Base-by-base conservation (phyloP, 2,329 filamentous ascomycete species). In the Xylaria sp. region DNA sequence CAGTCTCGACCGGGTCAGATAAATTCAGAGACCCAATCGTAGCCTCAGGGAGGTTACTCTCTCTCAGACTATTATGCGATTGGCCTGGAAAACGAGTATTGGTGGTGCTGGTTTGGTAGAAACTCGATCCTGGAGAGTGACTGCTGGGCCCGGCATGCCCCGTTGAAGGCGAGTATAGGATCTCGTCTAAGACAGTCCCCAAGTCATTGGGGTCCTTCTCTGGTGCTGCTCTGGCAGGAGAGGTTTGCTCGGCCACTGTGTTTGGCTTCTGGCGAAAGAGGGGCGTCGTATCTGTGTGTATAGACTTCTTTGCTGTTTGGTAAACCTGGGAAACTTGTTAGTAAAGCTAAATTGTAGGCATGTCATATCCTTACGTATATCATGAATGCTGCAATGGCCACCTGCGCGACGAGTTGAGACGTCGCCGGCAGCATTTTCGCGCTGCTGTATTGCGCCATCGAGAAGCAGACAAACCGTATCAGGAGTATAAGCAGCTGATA, bases 401-500 rank as follows among this genome's bases (percentile, higher is more conserved):
- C 60, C 64, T 92, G 88, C 1, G 79, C 79, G 24, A 76, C 75
- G 2, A 81, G 62, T 37, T 77, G 76, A 1, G 76, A 73, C n/a
- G 69, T 72, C 4, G 70, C 64, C 2, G 74, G 72, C 7, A 74
- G 63, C 1, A 69, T 69, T 19, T 72, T 67, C 0, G 73, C 71
- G 2, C 71, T 69, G n/a, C 74, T 69, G 58, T 76, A 69, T 39
- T 73, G 71, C 1, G 74, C 60, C 17, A 80, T 68, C 13, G 69
- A 72, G 18, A 76, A 71, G 45, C 84, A 80, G 16, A 79, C 63
- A 39, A 79, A 70, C 37, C 89, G 80, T 9, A 86, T 71, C 5
- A 79, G 66, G 9, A 90, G 66, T 19, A 86, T 77, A 26, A 88
- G 67, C 1, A 79, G 66, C 64, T 92, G 89, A 56, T 87, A 81